Evolutionary conservation across 139 green algal species (phyloP), one percentile per base, ranked within the genome.

Genomic region (Deuterostichococcus epilithicus): DNA sequence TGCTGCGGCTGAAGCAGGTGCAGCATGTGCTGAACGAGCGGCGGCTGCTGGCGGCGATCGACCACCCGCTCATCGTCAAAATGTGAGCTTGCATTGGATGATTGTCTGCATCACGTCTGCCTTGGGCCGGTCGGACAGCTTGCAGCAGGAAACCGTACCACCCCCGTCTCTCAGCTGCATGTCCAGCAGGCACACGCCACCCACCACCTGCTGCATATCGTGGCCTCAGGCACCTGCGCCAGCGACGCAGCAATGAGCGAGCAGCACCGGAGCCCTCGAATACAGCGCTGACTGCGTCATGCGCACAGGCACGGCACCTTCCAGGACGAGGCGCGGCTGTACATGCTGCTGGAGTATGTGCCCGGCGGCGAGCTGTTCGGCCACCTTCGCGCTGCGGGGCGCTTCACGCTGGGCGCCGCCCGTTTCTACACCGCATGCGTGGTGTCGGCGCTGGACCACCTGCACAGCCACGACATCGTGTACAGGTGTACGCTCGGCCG

Each of bases 291-390:
- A 34, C 35, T 45, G 67, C 33, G 8, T 47, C 33, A 22, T n/a
- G n/a, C 30, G n/a, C 35, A 34, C 70, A 75, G 70, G 70, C 36
- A 66, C 25, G 39, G 36, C 26, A n/a, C 37, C 26, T 75, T 42
- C 28, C 28, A 30, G 28, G 70, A 75, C 38, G 28, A 60, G 25
- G 26, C 26, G 39, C 39, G 39, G 36, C 36, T 75, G 39, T 75
- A 75, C 70, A 63, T 75, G 70, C 33, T 75, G 26, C 36, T 75
- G 70, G 70, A 63, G 39, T 75, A 59, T n/a, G 70, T 75, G 39
- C 39, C 39, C 39, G 70, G 70, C 38, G 70, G 70, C 25, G 70
- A 75, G 70, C 70, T 75, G 70, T 75, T 75, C 39, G 30, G 39
- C 26, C 70, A 65, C 10, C 70, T 75, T 39, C 39, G 42, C 25